These are phyloP conservation scores for Aureobasidium uvarum DNA, from an alignment of 2,329 filamentous ascomycete genomes.

Conservation along the genomic window DNA sequence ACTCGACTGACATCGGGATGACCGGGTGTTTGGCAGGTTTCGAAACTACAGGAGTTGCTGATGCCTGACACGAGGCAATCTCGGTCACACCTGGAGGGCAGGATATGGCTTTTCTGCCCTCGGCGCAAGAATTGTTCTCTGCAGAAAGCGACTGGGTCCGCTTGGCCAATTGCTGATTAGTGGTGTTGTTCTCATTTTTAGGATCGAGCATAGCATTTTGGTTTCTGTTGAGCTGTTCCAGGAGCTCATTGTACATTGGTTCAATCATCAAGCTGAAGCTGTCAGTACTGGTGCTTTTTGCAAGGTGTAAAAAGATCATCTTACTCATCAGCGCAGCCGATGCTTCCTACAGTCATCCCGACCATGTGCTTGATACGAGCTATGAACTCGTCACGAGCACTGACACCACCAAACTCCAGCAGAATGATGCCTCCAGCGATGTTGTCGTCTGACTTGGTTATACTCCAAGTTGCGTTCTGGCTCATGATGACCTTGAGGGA, in stretches of 20 bases:
- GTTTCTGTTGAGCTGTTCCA: neutral
- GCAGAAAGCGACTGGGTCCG: neutral
- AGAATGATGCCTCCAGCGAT: slow-evolving; percentile 1
- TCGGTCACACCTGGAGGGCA: neutral
- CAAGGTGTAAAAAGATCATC: neutral
- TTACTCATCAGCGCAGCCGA: slow-evolving; percentile 3
- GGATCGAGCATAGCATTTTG: neutral
- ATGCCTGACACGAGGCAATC: no score
- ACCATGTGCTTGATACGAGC: neutral
- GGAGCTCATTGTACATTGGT: neutral
- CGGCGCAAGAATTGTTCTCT: neutral
- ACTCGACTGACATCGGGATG: no score
- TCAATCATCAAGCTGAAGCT: neutral
- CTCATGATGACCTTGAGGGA: slow-evolving; percentile 13
- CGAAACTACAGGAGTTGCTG: neutral
- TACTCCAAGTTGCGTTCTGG: neutral
- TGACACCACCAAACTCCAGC: neutral
- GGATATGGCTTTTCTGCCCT: neutral
- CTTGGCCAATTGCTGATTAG: neutral
- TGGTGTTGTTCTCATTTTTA: no score
- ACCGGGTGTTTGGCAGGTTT: neutral
- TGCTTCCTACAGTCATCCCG: neutral
- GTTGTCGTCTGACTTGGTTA: neutral
- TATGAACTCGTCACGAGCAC: slow-evolving; percentile 6
- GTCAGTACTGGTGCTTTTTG: neutral